These are phyloP conservation scores for Solidago caesia DNA, from an alignment of 129 eudicot genomes.

Conservation along the genomic window DNA sequence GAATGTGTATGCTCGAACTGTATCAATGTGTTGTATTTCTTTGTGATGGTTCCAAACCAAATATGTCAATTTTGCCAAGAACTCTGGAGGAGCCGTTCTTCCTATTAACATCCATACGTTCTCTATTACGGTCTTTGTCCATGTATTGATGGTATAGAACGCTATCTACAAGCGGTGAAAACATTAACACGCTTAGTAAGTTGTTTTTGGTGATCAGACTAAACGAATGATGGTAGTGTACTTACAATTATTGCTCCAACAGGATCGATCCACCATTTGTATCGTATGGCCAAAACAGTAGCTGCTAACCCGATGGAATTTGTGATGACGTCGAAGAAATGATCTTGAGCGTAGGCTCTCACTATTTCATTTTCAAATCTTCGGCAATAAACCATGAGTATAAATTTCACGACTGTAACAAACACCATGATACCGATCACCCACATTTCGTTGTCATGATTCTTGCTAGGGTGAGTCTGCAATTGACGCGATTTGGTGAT, in stretches of 20 bases:
- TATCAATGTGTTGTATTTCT: slow-evolving; percentile 84
- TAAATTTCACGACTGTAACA: slow-evolving; percentile 64
- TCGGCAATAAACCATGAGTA: slow-evolving; percentile 80
- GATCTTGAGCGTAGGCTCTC: slow-evolving; percentile 96
- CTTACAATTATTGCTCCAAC: slow-evolving; percentile 85
- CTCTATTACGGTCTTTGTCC: slow-evolving; percentile 81
- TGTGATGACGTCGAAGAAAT: slow-evolving; percentile 84
- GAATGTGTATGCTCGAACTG: slow-evolving; percentile 83
- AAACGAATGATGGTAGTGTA: background rate
- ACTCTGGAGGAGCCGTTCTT: slow-evolving; percentile 92
- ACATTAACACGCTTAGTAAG: background rate
- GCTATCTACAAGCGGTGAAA: slow-evolving; percentile 55
- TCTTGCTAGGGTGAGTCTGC: slow-evolving; percentile 45
- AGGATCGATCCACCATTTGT: slow-evolving; percentile 95
- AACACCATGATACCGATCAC: slow-evolving; percentile 81
- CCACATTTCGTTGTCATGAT: slow-evolving; percentile 64
- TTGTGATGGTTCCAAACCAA: slow-evolving; percentile 90
- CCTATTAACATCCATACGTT: slow-evolving; percentile 92
- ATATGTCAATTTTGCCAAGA: slow-evolving; percentile 75
- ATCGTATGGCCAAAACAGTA: slow-evolving; percentile 71
- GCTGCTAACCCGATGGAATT: slow-evolving; percentile 81
- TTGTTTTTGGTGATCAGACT: background rate
- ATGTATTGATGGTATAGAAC: slow-evolving; percentile 73
- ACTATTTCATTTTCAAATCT: slow-evolving; percentile 76
- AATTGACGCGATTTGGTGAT: background rate